These are phyloP conservation scores for Aspergillus viridinutans DNA, from an alignment of 2,329 filamentous ascomycete genomes.

Conservation along the genomic window DNA sequence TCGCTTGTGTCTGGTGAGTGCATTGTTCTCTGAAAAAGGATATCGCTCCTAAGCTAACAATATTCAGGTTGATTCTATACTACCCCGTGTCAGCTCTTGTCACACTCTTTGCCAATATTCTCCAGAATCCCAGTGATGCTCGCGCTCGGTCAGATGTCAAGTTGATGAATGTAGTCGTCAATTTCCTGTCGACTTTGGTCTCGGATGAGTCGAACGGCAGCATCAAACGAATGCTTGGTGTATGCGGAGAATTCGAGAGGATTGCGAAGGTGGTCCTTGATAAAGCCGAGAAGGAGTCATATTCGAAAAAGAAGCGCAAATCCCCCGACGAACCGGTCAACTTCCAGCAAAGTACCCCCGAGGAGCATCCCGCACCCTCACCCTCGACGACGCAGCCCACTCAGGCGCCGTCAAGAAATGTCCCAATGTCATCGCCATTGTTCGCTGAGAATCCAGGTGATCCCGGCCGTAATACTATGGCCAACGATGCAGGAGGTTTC, in stretches of 20 bases:
- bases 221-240: constrained; percentile 86
- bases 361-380: constrained; percentile 11
- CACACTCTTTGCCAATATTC: constrained; percentile 90
- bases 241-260: constrained; percentile 94
- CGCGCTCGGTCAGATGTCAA: constrained; percentile 83
- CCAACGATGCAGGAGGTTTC: constrained; percentile 20
- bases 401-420: constrained; percentile 13
- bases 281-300: constrained; percentile 80
- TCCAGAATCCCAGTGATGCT: constrained; percentile 90
- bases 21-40: neutral
- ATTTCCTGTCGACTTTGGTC: constrained; percentile 84
- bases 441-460: constrained; percentile 20
- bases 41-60: constrained; percentile 8
- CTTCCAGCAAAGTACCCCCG: constrained; percentile 17
- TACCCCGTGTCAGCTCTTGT: constrained; percentile 94
- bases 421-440: constrained; percentile 23
- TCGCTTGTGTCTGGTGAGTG: constrained; percentile 86
- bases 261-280: constrained; percentile 89
- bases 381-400: constrained; percentile 23
- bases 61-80: constrained; percentile 75
- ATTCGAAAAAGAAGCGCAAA: constrained; percentile 80
- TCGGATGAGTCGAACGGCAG: constrained; percentile 84
- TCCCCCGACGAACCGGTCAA: constrained; percentile 48
- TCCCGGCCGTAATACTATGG: constrained; percentile 9
- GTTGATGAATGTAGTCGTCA: constrained; percentile 89